These are phyloP conservation scores for Pholiota molesta DNA, from an alignment of 768 basidiomycete species.

Conservation along the genomic window DNA sequence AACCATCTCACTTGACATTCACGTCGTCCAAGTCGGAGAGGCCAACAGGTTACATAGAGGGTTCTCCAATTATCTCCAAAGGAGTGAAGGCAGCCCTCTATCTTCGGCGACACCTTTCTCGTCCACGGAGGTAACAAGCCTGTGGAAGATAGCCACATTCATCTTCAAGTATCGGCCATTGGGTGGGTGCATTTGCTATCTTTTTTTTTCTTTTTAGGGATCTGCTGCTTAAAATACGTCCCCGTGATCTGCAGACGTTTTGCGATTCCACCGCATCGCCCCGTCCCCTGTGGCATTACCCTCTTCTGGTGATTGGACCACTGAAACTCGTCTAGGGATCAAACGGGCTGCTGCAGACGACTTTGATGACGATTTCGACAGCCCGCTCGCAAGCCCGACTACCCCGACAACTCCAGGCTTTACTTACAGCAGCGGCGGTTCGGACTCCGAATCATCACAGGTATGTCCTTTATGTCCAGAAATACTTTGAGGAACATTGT, in stretches of 20 bases:
- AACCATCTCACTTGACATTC: slow-evolving; percentile 32
- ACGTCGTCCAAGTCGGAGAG: slow-evolving; percentile 33
- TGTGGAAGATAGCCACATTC: slow-evolving; percentile 34
- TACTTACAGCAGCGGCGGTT: slow-evolving; percentile 22
- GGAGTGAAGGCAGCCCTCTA: slow-evolving; percentile 28
- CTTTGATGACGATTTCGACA: slow-evolving; percentile 23
- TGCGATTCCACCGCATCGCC: slow-evolving; percentile 26
- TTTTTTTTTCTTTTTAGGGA: slow-evolving; percentile 2
- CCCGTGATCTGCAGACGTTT: slow-evolving; percentile 18
- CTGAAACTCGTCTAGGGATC: slow-evolving; percentile 20
- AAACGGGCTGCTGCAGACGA: slow-evolving; percentile 28
- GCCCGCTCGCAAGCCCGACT: slow-evolving; percentile 14
- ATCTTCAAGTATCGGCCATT: slow-evolving; percentile 33
- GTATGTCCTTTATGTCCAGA: slow-evolving; percentile 6
- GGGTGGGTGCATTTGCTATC: slow-evolving; percentile 18
- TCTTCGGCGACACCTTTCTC: slow-evolving; percentile 33
- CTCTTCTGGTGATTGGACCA: slow-evolving; percentile 11
- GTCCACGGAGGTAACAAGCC: slow-evolving; percentile 34
- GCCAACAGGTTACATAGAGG: slow-evolving; percentile 33
- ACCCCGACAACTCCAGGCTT: slow-evolving; percentile 15
- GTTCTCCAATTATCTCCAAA: slow-evolving; percentile 29
- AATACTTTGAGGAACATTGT: background rate
- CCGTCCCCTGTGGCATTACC: slow-evolving; percentile 17
- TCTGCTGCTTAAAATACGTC: background rate
- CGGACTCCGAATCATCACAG: slow-evolving; percentile 29